Conservation (phyloP, 140 eudicot species). For the Oenanthe javanica region DNA sequence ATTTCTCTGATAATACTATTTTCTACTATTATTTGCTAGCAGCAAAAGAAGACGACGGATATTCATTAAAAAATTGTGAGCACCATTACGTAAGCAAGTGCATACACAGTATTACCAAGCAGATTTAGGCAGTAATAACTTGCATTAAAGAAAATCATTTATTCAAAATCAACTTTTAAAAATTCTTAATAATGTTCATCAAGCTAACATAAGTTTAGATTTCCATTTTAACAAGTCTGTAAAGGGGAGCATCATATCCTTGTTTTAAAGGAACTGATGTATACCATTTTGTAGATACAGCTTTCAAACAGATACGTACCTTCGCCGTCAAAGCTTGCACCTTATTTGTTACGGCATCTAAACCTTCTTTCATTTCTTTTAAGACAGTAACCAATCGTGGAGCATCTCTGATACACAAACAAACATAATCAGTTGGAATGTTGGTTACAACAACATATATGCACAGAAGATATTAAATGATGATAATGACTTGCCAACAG, state of each 20-base stretch:
- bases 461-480: background rate
- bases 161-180: background rate
- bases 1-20: background rate
- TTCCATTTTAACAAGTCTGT: background rate
- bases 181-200: too few species aligned
- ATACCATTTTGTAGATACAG: background rate
- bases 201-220: too few species aligned
- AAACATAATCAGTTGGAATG: background rate
- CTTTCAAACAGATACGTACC: conserved; percentile 26
- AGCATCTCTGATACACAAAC: conserved; percentile 44
- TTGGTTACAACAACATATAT: background rate
- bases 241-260: background rate
- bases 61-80: background rate
- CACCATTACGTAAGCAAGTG: background rate
- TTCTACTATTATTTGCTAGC: background rate
- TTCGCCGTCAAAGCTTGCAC: conserved; percentile 56
- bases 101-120: background rate
- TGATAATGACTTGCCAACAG: background rate
- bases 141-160: background rate
- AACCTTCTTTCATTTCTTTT: conserved; percentile 77
- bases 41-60: background rate
- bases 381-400: conserved; percentile 55
- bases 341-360: conserved; percentile 59
- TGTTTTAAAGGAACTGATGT: background rate
- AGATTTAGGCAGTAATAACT: background rate